Base-by-base conservation (phyloP, 2,329 filamentous ascomycete genomes). In the Aspergillus sp. region DNA sequence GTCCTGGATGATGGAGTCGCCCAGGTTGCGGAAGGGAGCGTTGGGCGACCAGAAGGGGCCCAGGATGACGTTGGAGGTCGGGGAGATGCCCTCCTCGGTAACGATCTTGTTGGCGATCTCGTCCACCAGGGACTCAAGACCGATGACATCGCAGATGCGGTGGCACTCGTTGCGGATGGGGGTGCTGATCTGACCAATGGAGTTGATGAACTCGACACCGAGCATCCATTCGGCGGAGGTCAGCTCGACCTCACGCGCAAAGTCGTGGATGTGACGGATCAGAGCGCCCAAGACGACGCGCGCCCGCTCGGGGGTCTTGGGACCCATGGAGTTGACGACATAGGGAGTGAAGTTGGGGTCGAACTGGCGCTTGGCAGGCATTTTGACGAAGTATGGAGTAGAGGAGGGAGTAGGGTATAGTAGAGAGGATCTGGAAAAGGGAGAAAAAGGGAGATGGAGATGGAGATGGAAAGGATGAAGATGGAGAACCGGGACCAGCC, bases 41-140 rank as follows among this genome's bases (percentile, higher is more conserved):
- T 89, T 80, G 63, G 87, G 87, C 10, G 84, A 87, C 87, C 87
- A 91, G 80, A 91, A 90, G 58, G 88, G 88, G 2, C 88, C 88
- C 55, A 91, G 84, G 65, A 91, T 91, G 54, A 87, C 81, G 56
- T 86, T 88, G 3, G 86, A 88, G n/a, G 88, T 90, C 44, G 87
- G 86, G 55, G 81, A 77, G 56, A 82, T 78, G n/a, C 68, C 69
- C 52, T 81, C 79, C 53, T 88, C 83, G 58, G 83, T 82, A 65
- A 85, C 75, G 53, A 82, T 76, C 61, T 84, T 84, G 74, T 86
- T 86, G 58, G 87, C 87, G 65, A 93, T 91, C 68, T 92, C 88
- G 68, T 92, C 88, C 45, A 91, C 88, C n/a, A 88, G 81, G 6
- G 78, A 78, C 65, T 91, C 88, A 19, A 91, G 78, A 17, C 88